Base-by-base conservation (phyloP, 495 filamentous ascomycete genomes). In the Rusavskia elegans region DNA sequence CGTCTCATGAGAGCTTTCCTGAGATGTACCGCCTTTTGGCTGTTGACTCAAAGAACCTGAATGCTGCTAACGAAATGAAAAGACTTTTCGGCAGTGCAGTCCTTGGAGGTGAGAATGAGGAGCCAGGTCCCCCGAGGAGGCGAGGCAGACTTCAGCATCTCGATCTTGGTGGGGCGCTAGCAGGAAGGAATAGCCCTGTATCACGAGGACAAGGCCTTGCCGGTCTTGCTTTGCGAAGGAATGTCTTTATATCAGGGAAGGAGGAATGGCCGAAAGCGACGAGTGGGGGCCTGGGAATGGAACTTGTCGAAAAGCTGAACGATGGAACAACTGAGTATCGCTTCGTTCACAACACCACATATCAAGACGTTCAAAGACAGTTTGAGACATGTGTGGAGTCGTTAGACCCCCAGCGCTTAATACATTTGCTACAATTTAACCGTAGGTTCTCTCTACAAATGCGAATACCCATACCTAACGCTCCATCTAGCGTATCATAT, bases 31-130 rank as follows among this genome's bases (percentile, higher is more conserved):
- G 78, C n/a, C 68, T 94, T 30, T 68, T 97, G 1, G 69, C 75
- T 11, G 77, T 96, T 51, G 88, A 92, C 44, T 76, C 84, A 1
- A 76, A 82, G 54, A 78, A 85, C 56, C 76, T 99, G 11, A 94
- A 93, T 61, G 84, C 84, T 14, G 73, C 77, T 6, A 93, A 95
- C 57, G 92, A 99, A 66, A 96, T 99, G 89, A 83, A 86, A 40
- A 81, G 79, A 54, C 67, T 99, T 2, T 99, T 99, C 66, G 92
- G 92, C 0, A 82, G 82, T 51, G 78, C 83, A 27, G 84, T 84
- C 10, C 68, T 92, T 51, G 78, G 85, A 44, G 74, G 75, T 17
- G 63, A 73, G 44, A 73, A 80, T 23, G 59, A 75, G 53, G 67
- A 69, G 21, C 53, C 60, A 54, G 60, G 55, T 51, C 53, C 59